phyloP scores from a whole-genome alignment of 805 yeast species.

The Scheffersomyces lignosus region DNA sequence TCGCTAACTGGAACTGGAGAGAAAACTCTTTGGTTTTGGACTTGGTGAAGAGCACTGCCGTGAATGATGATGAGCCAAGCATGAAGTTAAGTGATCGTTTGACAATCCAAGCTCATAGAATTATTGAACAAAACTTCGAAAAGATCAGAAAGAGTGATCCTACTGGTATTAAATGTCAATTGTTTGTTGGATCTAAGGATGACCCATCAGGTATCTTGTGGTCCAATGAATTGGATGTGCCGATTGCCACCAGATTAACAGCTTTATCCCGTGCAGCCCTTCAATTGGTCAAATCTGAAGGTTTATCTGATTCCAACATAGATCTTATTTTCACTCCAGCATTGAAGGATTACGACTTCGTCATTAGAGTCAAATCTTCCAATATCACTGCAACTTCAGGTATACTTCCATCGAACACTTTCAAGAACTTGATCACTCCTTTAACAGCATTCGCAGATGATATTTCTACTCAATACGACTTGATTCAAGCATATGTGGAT shows the following conservation, averaged over 20 bases:
- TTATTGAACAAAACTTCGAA: slow-evolving; percentile 63
- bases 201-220: slow-evolving; percentile 88
- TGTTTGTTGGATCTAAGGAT: slow-evolving; percentile 77
- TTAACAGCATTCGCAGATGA: slow-evolving; percentile 45
- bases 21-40: slow-evolving; percentile 84
- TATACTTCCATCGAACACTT: slow-evolving; percentile 50
- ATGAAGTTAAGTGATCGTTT: slow-evolving; percentile 53
- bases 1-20: slow-evolving; percentile 92
- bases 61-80: slow-evolving; percentile 25
- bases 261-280: slow-evolving; percentile 79
- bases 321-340: slow-evolving; percentile 77
- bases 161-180: slow-evolving; percentile 71
- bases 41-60: slow-evolving; percentile 46
- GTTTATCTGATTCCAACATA: slow-evolving; percentile 38
- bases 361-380: slow-evolving; percentile 55
- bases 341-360: slow-evolving; percentile 79
- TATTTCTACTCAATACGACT: slow-evolving; percentile 54
- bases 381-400: slow-evolving; percentile 54
- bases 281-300: slow-evolving; percentile 49
- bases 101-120: slow-evolving; percentile 60
- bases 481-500: slow-evolving; percentile 55
- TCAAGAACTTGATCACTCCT: slow-evolving; percentile 58
- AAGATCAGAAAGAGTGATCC: slow-evolving; percentile 78
- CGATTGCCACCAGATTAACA: slow-evolving; percentile 85
- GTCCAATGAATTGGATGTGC: slow-evolving; percentile 62